Conservation (phyloP, 306 rosid species). For the Styphnolobium japonicum region DNA sequence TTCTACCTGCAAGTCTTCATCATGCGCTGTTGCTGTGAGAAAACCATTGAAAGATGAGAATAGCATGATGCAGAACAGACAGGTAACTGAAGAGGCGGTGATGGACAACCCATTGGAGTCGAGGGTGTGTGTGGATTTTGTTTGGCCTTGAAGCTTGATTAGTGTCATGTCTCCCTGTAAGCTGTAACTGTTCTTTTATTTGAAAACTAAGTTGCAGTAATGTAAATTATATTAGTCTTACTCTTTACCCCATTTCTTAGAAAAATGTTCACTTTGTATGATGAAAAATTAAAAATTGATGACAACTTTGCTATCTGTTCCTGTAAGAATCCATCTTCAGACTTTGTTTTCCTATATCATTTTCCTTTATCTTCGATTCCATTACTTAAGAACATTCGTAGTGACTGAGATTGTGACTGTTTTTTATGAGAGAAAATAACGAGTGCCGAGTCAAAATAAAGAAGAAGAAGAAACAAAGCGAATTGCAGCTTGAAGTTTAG, state of each 20-base stretch:
- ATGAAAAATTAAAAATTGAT: not conserved
- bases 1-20: not conserved
- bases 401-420: no score
- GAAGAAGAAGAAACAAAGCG: no score
- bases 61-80: not conserved
- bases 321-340: no score
- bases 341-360: no score
- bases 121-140: slow-evolving; percentile 37
- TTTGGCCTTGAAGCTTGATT: slow-evolving; percentile 34
- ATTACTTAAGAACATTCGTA: no score
- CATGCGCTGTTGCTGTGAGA: not conserved
- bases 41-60: slow-evolving; percentile 6
- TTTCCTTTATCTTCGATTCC: no score
- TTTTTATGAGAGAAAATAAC: no score
- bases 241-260: no score
- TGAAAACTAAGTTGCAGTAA: not conserved
- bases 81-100: not conserved
- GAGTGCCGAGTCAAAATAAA: no score
- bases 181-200: not conserved
- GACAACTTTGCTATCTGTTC: no score
- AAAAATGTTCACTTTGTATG: not conserved
- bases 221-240: not conserved
- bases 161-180: not conserved
- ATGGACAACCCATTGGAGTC: slow-evolving; percentile 29
- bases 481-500: no score